These are phyloP conservation scores for Saccharomycopsis fibuligera DNA, from an alignment of 805 yeast species.

Conservation along the genomic window DNA sequence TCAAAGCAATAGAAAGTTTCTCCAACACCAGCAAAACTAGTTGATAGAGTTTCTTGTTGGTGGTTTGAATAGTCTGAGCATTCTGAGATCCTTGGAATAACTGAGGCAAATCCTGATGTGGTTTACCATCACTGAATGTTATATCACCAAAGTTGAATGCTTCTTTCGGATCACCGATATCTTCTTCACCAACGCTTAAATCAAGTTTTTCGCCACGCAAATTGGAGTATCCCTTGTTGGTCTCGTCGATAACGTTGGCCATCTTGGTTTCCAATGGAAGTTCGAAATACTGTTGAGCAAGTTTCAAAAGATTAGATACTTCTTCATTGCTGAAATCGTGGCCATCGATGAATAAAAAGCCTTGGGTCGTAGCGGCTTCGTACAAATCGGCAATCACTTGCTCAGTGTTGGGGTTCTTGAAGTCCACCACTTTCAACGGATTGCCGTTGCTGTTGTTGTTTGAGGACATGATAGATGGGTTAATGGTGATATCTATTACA, in stretches of 20 bases:
- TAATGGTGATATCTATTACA: too few species aligned
- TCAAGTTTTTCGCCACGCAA: conserved; percentile 45
- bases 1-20: conserved; percentile 55
- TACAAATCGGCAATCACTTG: conserved; percentile 45
- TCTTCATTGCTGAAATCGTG: conserved; percentile 54
- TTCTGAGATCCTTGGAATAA: conserved; percentile 41
- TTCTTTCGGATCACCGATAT: conserved; percentile 54
- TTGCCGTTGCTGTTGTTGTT: too few species aligned
- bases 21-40: conserved; percentile 45
- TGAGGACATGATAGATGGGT: too few species aligned
- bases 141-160: conserved; percentile 58
- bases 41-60: conserved; percentile 40
- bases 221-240: conserved; percentile 57
- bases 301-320: conserved; percentile 42
- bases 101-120: conserved; percentile 38
- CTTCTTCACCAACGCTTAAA: background rate
- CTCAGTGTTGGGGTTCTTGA: conserved; percentile 36
- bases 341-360: conserved; percentile 62
- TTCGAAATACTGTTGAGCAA: conserved; percentile 46
- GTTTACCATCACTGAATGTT: conserved; percentile 43
- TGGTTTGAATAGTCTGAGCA: conserved; percentile 34
- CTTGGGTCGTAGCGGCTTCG: conserved; percentile 56
- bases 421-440: conserved; percentile 53
- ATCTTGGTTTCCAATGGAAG: conserved; percentile 46
- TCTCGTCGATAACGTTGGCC: conserved; percentile 42